Base-by-base conservation (phyloP, 2,329 filamentous ascomycete species). In the Triangularia verruculosa region DNA sequence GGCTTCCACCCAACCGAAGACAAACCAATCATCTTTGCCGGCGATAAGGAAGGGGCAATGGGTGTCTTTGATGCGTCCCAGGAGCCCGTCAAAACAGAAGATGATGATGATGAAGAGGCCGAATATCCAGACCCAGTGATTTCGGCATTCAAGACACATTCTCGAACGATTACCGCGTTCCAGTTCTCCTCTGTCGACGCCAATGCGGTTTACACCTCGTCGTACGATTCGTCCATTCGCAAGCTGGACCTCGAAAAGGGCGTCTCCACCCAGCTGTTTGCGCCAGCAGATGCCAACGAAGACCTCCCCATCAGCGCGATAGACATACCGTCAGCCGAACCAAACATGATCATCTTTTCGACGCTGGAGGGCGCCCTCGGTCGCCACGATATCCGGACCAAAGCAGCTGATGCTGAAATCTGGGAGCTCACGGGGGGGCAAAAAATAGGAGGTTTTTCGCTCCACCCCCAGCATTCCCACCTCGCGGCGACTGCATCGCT, bases 361-460 rank as follows among this genome's bases (percentile, higher is more conserved):
- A 97, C 94, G 0, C 80, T 99, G 0, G 84, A 91, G 32, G 95
- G 95, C 1, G 82, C 81, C 0, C 88, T 98, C 27, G 93, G 93
- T 0, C 87, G 90, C 0, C 88, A 95, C 72, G 95, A 99, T 72
- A 82, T 89, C 61, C 87, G 94, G 7, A 82, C 84, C 0, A 78
- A 81, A 0, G 75, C 82, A 0, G 77, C 78, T 6, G 81, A 86
- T 2, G 82, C 84, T 0, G 85, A 92, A 15, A 79, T 90, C 1
- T 96, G 92, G 84, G 82, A 86, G 8, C 79, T 98, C 0, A 90
- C 89, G 0, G 93, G 96, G 0, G 93, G 96, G 60, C 93, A 96
- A 75, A 99, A 99, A 73, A 97, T 99, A 61, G 95, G 95, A 17
- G 95, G 95, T 0, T 98, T 98, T 76, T 90, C 89, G 0, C 77